A percentile compares a stretch with the other conserved stretches of the same genome.
Conservation (phyloP, 2,329 filamentous ascomycete species). For the Alternaria panax region DNA sequence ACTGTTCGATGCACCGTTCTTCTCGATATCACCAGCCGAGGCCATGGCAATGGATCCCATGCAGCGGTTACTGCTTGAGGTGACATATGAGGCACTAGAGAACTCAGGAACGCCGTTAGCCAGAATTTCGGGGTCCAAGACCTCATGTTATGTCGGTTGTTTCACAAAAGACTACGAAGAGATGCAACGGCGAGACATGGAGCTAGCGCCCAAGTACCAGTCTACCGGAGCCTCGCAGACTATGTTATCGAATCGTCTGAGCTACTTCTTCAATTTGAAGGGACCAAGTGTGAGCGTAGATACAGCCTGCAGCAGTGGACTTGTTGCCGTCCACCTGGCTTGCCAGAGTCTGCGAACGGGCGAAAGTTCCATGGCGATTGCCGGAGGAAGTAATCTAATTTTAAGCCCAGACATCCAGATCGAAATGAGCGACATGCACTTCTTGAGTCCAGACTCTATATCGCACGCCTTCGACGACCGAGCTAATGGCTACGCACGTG, state of each 20-base stretch:
- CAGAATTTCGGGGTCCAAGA: conserved; percentile 24
- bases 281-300: conserved; percentile 32
- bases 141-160: conserved; percentile 28
- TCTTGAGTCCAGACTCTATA: conserved; percentile 40
- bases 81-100: conserved; percentile 34
- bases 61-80: conserved; percentile 34
- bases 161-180: conserved; percentile 30
- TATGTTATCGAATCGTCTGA: conserved; percentile 23
- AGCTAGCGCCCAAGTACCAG: conserved; percentile 24
- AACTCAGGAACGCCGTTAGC: conserved; percentile 21
- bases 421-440: conserved; percentile 24
- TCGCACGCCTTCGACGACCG: conserved; percentile 55
- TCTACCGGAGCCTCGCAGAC: conserved; percentile 18
- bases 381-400: conserved; percentile 30
- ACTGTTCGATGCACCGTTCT: conserved; percentile 34
- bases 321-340: conserved; percentile 31
- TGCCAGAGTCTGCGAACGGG: conserved; percentile 36
- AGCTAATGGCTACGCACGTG: conserved; percentile 69
- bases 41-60: conserved; percentile 36
- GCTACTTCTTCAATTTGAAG: conserved; percentile 31
- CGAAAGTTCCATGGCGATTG: conserved; percentile 30
- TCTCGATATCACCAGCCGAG: conserved; percentile 28
- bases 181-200: conserved; percentile 23
- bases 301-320: conserved; percentile 31
- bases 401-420: conserved; percentile 22